phyloP scores from a whole-genome alignment of 129 eudicot genomes.

The Chrysanthemum seticuspe region DNA sequence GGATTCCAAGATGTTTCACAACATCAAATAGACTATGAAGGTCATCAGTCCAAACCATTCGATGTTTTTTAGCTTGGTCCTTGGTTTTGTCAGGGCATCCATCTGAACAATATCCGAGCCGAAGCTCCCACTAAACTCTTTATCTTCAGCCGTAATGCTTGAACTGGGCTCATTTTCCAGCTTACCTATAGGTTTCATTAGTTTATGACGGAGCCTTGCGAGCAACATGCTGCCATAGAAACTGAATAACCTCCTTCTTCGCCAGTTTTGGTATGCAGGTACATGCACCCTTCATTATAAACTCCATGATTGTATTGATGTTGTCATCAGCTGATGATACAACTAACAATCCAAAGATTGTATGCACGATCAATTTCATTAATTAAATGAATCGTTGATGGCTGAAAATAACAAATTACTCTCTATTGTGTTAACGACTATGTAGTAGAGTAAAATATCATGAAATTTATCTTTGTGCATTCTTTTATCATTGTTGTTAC shows the following conservation, averaged over 20 bases:
- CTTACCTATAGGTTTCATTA: neutral
- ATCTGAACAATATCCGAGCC: conserved; percentile 5
- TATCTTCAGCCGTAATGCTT: conserved; percentile 11
- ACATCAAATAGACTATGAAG: conserved; percentile 23
- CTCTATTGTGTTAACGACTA: too few relatives aligned
- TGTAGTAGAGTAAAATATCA: too few relatives aligned
- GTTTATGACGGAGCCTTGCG: neutral
- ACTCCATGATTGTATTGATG: conserved; percentile 5
- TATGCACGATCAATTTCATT: too few relatives aligned
- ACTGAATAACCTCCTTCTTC: conserved; percentile 15
- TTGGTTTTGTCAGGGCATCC: conserved; percentile 13
- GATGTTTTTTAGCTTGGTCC: conserved; percentile 14
- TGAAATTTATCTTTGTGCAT: too few relatives aligned
- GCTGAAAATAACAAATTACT: too few relatives aligned
- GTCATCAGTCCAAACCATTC: conserved; percentile 30
- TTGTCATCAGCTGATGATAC: conserved; percentile 30
- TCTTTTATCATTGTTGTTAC: too few relatives aligned
- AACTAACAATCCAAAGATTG: conserved; percentile 6
- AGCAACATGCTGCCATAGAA: conserved; percentile 28
- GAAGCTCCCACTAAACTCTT: conserved; percentile 27
- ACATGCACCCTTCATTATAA: conserved; percentile 5
- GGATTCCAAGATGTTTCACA: conserved; percentile 24
- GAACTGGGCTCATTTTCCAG: conserved; percentile 17
- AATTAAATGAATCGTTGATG: too few relatives aligned
- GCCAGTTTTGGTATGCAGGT: conserved; percentile 14